Evolutionary conservation across 2,329 filamentous ascomycete genomes (phyloP).

Genomic region (Colletotrichum melonis): DNA sequence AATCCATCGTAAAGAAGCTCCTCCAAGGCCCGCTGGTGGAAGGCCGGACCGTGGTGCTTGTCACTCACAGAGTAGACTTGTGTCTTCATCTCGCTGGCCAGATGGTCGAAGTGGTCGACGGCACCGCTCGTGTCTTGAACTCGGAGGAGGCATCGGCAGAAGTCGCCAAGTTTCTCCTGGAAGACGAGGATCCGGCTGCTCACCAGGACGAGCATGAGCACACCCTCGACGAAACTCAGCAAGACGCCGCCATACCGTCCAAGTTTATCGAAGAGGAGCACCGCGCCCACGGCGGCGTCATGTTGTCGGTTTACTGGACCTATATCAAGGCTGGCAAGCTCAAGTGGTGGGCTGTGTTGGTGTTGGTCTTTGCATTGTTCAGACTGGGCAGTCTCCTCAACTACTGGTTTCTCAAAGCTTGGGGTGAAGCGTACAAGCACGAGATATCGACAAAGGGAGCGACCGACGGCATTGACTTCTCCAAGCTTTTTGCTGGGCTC

Average conservation of each 20-base stretch:
- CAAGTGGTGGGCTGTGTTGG: slow-evolving; percentile 76
- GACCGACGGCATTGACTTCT: slow-evolving; percentile 38
- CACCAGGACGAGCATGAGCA: slow-evolving; percentile 47
- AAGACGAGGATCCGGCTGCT: slow-evolving; percentile 39
- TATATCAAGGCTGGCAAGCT: slow-evolving; percentile 86
- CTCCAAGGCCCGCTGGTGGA: slow-evolving; percentile 70
- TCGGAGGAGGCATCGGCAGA: slow-evolving; percentile 53
- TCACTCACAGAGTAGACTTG: slow-evolving; percentile 84
- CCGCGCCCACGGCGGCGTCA: slow-evolving; percentile 79
- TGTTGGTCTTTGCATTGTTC: slow-evolving; percentile 71
- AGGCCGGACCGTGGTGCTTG: slow-evolving; percentile 78
- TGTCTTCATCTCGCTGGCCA: slow-evolving; percentile 80
- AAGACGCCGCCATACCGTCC: slow-evolving; percentile 68
- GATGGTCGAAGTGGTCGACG: slow-evolving; percentile 75
- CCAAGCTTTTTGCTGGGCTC: slow-evolving; percentile 58
- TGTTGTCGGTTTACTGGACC: slow-evolving; percentile 81
- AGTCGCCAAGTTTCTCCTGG: slow-evolving; percentile 40
- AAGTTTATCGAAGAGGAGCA: slow-evolving; percentile 86
- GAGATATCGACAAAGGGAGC: not conserved
- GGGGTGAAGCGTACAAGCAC: slow-evolving; percentile 78
- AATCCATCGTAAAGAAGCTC: slow-evolving; percentile 69
- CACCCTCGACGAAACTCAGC: slow-evolving; percentile 49
- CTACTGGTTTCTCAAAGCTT: slow-evolving; percentile 86
- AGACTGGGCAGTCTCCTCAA: slow-evolving; percentile 74
- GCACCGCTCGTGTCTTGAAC: slow-evolving; percentile 63